A percentile compares a stretch with the other conserved stretches of the same genome.
These are phyloP conservation scores for Cyberlindnera mrakii DNA, from an alignment of 805 yeast species.

Conservation along the genomic window DNA sequence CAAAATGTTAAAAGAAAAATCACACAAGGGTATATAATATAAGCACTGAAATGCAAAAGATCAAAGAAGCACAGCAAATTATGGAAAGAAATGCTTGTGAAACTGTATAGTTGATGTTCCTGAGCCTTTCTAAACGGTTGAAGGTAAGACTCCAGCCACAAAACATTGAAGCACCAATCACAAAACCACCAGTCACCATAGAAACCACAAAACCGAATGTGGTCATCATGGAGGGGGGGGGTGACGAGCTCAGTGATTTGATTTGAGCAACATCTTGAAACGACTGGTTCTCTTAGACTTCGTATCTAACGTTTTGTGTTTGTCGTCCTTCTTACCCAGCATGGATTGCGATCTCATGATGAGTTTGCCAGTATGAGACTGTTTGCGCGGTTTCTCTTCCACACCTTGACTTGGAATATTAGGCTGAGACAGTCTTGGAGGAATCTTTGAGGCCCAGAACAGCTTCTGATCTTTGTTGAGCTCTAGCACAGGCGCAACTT, in stretches of 20 bases:
- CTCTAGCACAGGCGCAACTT: slow-evolving; percentile 28
- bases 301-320: background rate
- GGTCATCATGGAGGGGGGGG: too few species aligned
- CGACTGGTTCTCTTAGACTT: slow-evolving; percentile 9
- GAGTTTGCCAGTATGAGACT: slow-evolving; percentile 3
- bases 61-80: background rate
- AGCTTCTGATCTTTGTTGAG: slow-evolving; percentile 40
- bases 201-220: background rate
- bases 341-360: slow-evolving; percentile 3
- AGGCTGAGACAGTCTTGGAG: slow-evolving; percentile 13
- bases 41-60: background rate
- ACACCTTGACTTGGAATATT: background rate
- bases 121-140: too few species aligned
- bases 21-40: background rate
- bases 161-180: background rate
- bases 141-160: background rate
- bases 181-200: background rate
- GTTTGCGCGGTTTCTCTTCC: background rate
- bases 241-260: background rate
- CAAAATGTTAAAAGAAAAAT: background rate
- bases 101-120: too few species aligned
- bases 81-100: background rate
- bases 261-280: slow-evolving; percentile 7
- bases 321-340: slow-evolving; percentile 2
- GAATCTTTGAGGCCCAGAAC: slow-evolving; percentile 45